Base-by-base conservation (phyloP, 176 grass and related monocot species). In the Musa itinerans region DNA sequence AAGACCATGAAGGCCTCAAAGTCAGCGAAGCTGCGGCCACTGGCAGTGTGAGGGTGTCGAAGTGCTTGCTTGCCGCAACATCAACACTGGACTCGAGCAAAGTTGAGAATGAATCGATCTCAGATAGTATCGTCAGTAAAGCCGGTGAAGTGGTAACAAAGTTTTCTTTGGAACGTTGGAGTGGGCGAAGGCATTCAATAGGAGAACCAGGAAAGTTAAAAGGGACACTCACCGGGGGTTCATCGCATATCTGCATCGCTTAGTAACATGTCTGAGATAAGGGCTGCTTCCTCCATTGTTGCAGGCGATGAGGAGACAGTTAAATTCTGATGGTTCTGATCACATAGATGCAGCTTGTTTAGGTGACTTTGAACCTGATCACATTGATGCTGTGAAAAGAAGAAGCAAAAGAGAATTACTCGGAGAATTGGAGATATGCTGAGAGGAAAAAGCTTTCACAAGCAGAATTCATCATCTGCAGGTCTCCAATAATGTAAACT, bases 1-100 rank as follows among this genome's bases (percentile, higher is more conserved):
- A 93, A 58, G 88, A 94, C 52, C 87, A 89, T 1, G 95, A 99
- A 61, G 89, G 79, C 71, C 83, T 99, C 43, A 99, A 93, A 78
- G 79, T 94, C 54, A 91, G 88, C 68, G 90, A 94, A 84, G 86
- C 83, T 43, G 84, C 88, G 6, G 84, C 95, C 14, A 88, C 83
- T 58, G 81, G 62, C 65, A 91, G 90, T 83, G 70, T 99, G 53
- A 76, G 72, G 86, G 90, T 87, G 72, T 55, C 92, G 53, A 92
- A 92, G 83, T 79, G 74, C 25, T 89, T 99, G 85, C 80, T 92
- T 82, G 86, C 86, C 79, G 84, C 87, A 34, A 87, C 89, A 79
- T 83, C 87, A 54, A 86, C 75, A 75, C 71, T 81, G 12, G 83
- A 83, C 26, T 92, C 85, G 0, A 71, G 50, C 52, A 85, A 63